Evolutionary conservation across 1,284 basidiomycete species (phyloP), one percentile per base, ranked within the genome.

Genomic region (Cryptococcus sp.): DNA sequence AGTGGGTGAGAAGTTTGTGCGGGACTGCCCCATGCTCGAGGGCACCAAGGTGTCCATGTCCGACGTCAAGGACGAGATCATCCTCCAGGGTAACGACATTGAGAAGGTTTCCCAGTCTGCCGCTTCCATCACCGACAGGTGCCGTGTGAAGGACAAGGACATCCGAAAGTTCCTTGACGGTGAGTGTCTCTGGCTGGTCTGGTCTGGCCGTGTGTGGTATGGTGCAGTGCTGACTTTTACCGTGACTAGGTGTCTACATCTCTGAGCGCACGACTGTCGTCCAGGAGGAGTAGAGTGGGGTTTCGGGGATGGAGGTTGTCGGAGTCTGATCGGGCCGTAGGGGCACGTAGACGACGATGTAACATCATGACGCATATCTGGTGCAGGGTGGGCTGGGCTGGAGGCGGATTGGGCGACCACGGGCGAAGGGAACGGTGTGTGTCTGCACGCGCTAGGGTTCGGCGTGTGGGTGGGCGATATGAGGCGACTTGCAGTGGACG

Each of bases 111-210:
- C 93, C 42, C 93, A 96, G 80, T 95, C 92, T 63, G 93, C 94
- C 60, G 94, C 93, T 50, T 90, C 90, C 46, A 96, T 97, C 77
- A 94, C 96, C 78, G 92, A 92, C 70, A 82, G 88, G 62, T 94
- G 91, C 82, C 85, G 88, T 65, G 93, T 98, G 72, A 88, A 91
- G 79, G 92, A 96, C 87, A 97, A 97, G 83, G 93, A 98, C 77
- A 94, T 94, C 80, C 90, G 91, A 78, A 93, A 95, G 83, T 78
- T 79, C 75, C 63, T 78, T 53, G 78, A 73, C 58, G 69, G 79
- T 79, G 86, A 93, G 81, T 93, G 23, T 38, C 15, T 16, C n/a
- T 13, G 4, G 18, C n/a, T n/a, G 24, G 52, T 8, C 15, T 53
- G 9, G 21, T 43, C 46, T 39, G 46, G 21, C 8, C 35, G 46